Evolutionary conservation across 805 yeast species (phyloP).

Genomic region (Metschnikowia picachoensis): DNA sequence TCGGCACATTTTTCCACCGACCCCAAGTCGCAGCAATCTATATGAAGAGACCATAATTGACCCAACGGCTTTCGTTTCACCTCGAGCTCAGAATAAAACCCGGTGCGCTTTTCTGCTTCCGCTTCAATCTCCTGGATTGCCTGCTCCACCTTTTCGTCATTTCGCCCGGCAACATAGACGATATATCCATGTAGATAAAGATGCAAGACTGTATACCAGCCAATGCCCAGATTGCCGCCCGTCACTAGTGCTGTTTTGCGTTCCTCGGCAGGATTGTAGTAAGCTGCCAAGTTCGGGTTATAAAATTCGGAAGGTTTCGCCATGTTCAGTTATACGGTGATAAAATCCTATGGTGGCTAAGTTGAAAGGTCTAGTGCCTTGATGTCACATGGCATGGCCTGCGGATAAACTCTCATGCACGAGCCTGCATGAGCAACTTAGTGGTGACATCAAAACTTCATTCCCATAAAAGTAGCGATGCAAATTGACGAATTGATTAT

Average conservation of each 20-base stretch:
- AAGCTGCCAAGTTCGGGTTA: slow-evolving; percentile 28
- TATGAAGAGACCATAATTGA: slow-evolving; percentile 10
- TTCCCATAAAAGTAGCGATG: neutral
- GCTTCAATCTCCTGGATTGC: slow-evolving; percentile 32
- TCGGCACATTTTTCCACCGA: slow-evolving; percentile 20
- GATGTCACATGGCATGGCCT: too few relatives aligned
- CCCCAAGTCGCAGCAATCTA: slow-evolving; percentile 17
- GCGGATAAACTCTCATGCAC: too few relatives aligned
- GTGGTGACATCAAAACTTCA: neutral
- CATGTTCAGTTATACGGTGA: too few relatives aligned
- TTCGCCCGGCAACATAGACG: slow-evolving; percentile 37
- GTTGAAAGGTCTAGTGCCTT: too few relatives aligned
- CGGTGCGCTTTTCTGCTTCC: slow-evolving; percentile 30
- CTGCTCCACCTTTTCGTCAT: slow-evolving; percentile 25
- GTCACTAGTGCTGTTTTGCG: slow-evolving; percentile 33
- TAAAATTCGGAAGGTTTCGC: slow-evolving; percentile 12
- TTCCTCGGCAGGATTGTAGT: slow-evolving; percentile 24
- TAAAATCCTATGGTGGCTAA: too few relatives aligned
- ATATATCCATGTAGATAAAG: slow-evolving; percentile 38
- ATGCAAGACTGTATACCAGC: slow-evolving; percentile 38
- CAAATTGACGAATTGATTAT: slow-evolving; percentile 23
- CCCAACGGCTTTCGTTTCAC: slow-evolving; percentile 19
- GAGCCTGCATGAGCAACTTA: too few relatives aligned
- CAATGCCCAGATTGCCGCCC: slow-evolving; percentile 41
- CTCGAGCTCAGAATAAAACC: slow-evolving; percentile 24